phyloP scores from a whole-genome alignment of 768 basidiomycete genomes.

The Xerocomus spinulosus region DNA sequence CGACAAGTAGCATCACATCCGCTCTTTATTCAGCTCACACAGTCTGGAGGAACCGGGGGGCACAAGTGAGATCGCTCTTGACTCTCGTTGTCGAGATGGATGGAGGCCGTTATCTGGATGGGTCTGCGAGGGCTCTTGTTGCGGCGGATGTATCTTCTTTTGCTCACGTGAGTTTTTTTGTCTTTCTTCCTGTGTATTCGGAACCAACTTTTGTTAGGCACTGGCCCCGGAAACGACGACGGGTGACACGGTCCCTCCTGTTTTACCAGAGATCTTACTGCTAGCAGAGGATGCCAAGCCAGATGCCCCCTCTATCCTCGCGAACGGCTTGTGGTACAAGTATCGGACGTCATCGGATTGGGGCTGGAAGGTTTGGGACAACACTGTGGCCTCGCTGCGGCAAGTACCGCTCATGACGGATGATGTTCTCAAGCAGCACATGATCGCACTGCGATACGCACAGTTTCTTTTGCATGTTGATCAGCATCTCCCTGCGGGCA shows the following conservation, averaged over 20 bases:
- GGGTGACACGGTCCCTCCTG: constrained; percentile 33
- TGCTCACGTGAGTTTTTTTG: constrained; percentile 45
- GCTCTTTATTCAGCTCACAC: constrained; percentile 62
- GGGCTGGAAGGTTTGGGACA: constrained; percentile 85
- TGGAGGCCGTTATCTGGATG: constrained; percentile 50
- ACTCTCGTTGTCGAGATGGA: constrained; percentile 63
- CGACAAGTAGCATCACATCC: constrained; percentile 47
- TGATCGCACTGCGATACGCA: constrained; percentile 62
- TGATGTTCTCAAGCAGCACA: constrained; percentile 42
- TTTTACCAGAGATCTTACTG: constrained; percentile 59
- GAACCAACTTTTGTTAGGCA: constrained; percentile 27
- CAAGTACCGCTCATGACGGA: constrained; percentile 57
- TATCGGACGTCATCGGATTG: constrained; percentile 69
- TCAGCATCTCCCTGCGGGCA: constrained; percentile 67
- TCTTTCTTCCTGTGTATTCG: not conserved
- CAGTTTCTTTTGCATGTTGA: constrained; percentile 70
- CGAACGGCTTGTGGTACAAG: constrained; percentile 78
- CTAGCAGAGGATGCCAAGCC: constrained; percentile 55
- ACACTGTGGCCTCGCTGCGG: constrained; percentile 67
- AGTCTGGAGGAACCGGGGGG: constrained; percentile 57
- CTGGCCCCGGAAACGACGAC: constrained; percentile 36
- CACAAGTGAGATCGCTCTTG: constrained; percentile 62
- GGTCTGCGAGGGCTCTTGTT: constrained; percentile 54
- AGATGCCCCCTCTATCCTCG: constrained; percentile 65
- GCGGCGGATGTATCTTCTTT: constrained; percentile 57